Evolutionary conservation across 2,329 filamentous ascomycete genomes (phyloP).

Genomic region (Phaeophleospora eucalypticola): DNA sequence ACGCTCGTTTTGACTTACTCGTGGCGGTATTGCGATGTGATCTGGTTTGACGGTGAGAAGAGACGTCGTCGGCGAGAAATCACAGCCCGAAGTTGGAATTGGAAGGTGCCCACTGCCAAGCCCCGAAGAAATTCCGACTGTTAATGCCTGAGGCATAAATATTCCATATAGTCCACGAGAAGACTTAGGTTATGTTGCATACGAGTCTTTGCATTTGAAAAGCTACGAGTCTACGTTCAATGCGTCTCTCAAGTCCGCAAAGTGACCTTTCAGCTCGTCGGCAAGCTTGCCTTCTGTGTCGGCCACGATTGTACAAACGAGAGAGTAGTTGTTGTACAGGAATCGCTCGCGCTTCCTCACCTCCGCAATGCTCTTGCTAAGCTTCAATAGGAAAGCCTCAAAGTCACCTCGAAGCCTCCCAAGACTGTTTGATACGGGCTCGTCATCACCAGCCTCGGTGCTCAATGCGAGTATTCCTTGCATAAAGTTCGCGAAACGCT

Average conservation of each 20-base stretch:
- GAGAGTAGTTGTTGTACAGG: slow-evolving; percentile 90
- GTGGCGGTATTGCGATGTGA: slow-evolving; percentile 22
- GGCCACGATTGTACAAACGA: slow-evolving; percentile 84
- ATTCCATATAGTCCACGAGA: too few relatives aligned
- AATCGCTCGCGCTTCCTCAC: slow-evolving; percentile 80
- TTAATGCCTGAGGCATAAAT: neutral
- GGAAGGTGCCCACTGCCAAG: neutral
- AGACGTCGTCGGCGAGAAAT: neutral
- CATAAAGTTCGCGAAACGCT: slow-evolving; percentile 90
- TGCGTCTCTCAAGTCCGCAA: slow-evolving; percentile 56
- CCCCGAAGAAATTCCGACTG: neutral
- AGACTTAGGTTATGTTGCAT: too few relatives aligned
- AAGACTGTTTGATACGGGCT: slow-evolving; percentile 81
- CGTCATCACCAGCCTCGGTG: slow-evolving; percentile 87
- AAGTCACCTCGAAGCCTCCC: slow-evolving; percentile 73
- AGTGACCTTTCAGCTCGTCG: slow-evolving; percentile 69
- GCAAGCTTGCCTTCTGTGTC: slow-evolving; percentile 69
- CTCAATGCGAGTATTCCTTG: slow-evolving; percentile 80
- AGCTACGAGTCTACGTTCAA: slow-evolving; percentile 20
- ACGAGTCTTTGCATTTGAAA: too few relatives aligned
- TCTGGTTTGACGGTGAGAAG: neutral
- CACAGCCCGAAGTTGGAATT: neutral
- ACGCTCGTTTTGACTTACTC: slow-evolving; percentile 18
- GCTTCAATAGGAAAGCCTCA: slow-evolving; percentile 73
- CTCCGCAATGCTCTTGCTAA: slow-evolving; percentile 72